Conservation (phyloP, 2,329 filamentous ascomycete genomes). For the Coniochaeta prunicola region DNA sequence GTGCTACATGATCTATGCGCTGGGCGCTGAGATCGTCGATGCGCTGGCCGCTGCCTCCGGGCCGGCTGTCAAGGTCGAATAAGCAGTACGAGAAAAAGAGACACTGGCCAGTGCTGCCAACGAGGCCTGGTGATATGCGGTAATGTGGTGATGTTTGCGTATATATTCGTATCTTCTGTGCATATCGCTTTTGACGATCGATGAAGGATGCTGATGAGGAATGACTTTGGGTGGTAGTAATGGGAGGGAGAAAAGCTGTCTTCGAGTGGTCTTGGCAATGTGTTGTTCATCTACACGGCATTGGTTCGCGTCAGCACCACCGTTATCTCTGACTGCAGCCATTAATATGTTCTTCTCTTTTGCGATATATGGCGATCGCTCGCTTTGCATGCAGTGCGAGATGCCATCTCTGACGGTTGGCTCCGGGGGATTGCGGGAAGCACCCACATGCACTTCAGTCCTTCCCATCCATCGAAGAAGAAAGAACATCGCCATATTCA, state of each 20-base stretch:
- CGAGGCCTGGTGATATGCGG: background rate
- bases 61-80: conserved; percentile 31
- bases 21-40: conserved; percentile 42
- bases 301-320: background rate
- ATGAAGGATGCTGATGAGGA: background rate
- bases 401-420: background rate
- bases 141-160: background rate
- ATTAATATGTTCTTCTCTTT: background rate
- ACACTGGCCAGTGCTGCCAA: background rate
- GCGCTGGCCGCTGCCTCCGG: conserved; percentile 32
- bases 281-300: background rate
- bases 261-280: background rate
- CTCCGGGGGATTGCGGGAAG: background rate
- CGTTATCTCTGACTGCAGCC: background rate
- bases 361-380: background rate
- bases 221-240: background rate
- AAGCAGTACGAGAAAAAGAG: conserved; percentile 2
- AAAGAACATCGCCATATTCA: background rate
- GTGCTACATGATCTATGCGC: conserved; percentile 40
- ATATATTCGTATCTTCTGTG: background rate
- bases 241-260: background rate
- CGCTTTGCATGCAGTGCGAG: background rate
- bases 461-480: background rate
- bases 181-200: background rate
- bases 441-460: background rate